Evolutionary conservation across 1,284 basidiomycete genomes (phyloP), one percentile per base, ranked within the genome.

Genomic region (Ganoderma boninense): DNA sequence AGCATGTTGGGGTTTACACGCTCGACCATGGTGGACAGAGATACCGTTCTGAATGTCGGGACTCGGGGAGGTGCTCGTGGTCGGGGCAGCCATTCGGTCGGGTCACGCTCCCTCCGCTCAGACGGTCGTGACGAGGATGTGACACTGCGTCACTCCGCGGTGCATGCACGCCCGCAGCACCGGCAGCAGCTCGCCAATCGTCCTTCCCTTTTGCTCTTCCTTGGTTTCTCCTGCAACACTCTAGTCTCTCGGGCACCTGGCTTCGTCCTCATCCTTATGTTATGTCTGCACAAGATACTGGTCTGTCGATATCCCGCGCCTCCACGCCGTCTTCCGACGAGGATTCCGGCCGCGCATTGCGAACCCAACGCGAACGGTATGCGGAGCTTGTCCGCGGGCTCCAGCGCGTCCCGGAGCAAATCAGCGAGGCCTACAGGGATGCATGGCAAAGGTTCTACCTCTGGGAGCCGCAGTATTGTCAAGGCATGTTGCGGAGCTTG

Each of bases 1-100:
- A 95, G 83, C 90, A 95, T 92, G 77, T 86, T 87, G 42, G 82
- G 79, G 70, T 84, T 84, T 38, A 80, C 78, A 52, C 81, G 80
- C 68, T 83, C 82, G 62, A 79, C 78, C 77, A 82, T 81, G 60
- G 62, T 65, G 43, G 54, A 42, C 42, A 61, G 54, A 65, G 54
- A 61, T 43, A 52, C 42, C 7, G 42, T n/a, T 35, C 49, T 13
- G 10, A 29, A 20, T 18, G 66, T 59, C 44, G 64, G n/a, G 40
- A 26, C 38, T 38, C 38, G 38, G 38, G 43, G 42, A 46, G 46
- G 65, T 66, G 49, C 69, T 72, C 59, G 67, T 65, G 44, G 69
- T 67, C 67, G 69, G 43, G 67, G 65, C 69, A 32, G 29, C 52
- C 32, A 64, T 7, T 59, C 67, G 65, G 61, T 62, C 66, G 52